A percentile compares a stretch with the other conserved stretches of the same genome.
phyloP scores from a whole-genome alignment of 176 grass and related monocot species.

The Juncus effusus region DNA sequence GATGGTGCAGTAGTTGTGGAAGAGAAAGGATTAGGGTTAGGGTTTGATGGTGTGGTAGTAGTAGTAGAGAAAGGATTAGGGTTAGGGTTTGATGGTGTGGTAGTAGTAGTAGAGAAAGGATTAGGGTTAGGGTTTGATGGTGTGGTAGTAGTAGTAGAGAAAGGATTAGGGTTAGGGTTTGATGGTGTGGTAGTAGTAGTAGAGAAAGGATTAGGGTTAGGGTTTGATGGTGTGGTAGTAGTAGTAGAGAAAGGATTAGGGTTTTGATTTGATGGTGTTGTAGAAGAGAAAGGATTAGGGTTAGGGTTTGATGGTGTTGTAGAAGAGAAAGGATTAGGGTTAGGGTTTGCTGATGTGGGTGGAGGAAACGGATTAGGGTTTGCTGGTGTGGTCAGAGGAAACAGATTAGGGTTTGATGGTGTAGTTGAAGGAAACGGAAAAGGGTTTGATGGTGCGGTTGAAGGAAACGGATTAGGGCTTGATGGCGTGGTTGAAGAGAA shows the following conservation, averaged over 20 bases:
- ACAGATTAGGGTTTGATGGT: not conserved
- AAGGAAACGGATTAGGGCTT: constrained; percentile 4
- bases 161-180: constrained; percentile 9
- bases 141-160: not conserved
- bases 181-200: not conserved
- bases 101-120: constrained; percentile 13
- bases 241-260: constrained; percentile 1
- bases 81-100: constrained; percentile 11
- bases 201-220: constrained; percentile 4
- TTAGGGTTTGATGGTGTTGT: constrained; percentile 21
- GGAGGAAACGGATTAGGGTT: constrained; percentile 7
- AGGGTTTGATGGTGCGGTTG: not conserved
- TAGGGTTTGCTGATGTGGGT: constrained; percentile 8
- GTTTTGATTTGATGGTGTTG: constrained; percentile 20
- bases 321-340: not conserved
- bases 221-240: constrained; percentile 18
- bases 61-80: constrained; percentile 6
- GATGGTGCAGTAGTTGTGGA: not conserved
- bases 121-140: constrained; percentile 6
- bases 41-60: not conserved
- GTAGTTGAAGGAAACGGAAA: constrained; percentile 10
- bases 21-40: constrained; percentile 13
- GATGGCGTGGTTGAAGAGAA: constrained; percentile 17
- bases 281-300: not conserved
- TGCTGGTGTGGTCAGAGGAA: not conserved